Base-by-base conservation (phyloP, 2,329 filamentous ascomycete genomes). In the Claviceps spartinae region DNA sequence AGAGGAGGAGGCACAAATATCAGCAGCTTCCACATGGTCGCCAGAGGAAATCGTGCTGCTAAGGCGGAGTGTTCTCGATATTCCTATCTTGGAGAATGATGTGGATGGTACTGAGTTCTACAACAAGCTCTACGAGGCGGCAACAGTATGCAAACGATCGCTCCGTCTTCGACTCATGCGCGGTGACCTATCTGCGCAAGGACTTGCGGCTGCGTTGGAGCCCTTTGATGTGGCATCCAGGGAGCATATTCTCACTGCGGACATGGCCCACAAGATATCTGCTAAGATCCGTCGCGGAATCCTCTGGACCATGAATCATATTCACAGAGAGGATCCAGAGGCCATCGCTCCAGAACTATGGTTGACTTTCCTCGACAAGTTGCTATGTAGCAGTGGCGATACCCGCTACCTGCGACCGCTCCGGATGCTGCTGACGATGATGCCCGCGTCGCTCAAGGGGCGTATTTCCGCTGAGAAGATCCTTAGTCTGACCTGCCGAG, bases 281-380 rank as follows among this genome's bases (percentile, higher is more conserved):
- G 54, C 56, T 47, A 57, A 54, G 45, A 55, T 61, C 47, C 60
- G 58, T 30, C 55, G 56, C 47, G 54, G 41, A 14, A 41, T 61
- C 14, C 37, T 61, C 13, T 48, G 49, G 8, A 55, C 55, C 40
- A 55, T 61, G 52, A 43, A 24, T 6, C 43, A 55, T 42, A 54
- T 45, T 5, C 53, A 56, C 20, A 48, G 36, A n/a, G 24, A 40
- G 34, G 30, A 47, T 43, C 30, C 52, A 4, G n/a, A 34, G 14
- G 51, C 49, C 2, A 37, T 55, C 14, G n/a, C 55, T 16, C 16
- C 48, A 5, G 47, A 55, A 1, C 55, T 61, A 3, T 62, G 60
- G 60, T 45, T 55, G n/a, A 34, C 53, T 1, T 52, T 61, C 14
- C 37, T 52, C 4, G 41, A 48, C 7, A 51, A 48, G 6, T 26